Percentiles rank a stretch among this genome's conserved stretches.
Conservation (phyloP, 2,329 filamentous ascomycete genomes). For the Escovopsis sp. region DNA sequence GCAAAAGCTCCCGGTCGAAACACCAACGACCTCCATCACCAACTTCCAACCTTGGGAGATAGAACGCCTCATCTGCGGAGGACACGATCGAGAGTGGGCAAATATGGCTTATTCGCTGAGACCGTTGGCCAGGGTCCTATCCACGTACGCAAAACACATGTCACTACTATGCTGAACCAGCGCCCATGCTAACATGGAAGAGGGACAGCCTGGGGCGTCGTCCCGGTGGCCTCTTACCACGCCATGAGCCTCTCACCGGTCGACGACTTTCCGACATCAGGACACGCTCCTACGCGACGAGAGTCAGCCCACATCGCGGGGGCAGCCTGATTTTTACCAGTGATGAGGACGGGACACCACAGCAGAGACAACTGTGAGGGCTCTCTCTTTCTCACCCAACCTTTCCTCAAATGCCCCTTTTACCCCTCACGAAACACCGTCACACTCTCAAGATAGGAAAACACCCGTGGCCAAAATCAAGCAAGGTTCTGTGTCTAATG, state of each 20-base stretch:
- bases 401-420: neutral
- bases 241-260: constrained; percentile 2
- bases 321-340: constrained; percentile 5
- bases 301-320: constrained; percentile 2
- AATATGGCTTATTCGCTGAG: neutral
- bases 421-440: too few relatives aligned
- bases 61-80: too few relatives aligned
- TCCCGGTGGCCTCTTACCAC: constrained; percentile 4
- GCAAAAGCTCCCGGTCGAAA: too few relatives aligned
- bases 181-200: neutral
- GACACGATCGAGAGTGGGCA: neutral
- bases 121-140: neutral
- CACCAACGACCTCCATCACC: too few relatives aligned
- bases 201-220: neutral
- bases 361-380: constrained; percentile 5
- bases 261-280: neutral
- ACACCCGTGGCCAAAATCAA: too few relatives aligned
- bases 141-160: neutral
- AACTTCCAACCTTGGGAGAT: too few relatives aligned
- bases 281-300: constrained; percentile 6
- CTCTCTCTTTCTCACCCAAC: neutral
- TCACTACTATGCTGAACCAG: neutral
- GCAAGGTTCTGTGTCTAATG: neutral
- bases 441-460: too few relatives aligned
- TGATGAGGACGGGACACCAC: neutral